Evolutionary conservation across 352 stramenopile genomes (phyloP).

Genomic region (Phytophthora pisi): DNA sequence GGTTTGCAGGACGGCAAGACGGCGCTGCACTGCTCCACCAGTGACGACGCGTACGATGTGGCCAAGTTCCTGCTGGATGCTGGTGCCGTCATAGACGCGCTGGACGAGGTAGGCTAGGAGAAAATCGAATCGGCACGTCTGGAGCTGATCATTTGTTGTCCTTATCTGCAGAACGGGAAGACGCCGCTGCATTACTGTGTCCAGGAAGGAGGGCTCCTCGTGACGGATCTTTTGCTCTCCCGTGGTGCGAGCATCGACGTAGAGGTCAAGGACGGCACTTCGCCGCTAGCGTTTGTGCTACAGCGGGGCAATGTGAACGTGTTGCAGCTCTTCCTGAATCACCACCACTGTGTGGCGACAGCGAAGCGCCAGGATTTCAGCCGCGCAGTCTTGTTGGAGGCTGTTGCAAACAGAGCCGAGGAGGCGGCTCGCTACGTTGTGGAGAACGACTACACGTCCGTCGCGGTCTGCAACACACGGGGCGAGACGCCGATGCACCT

Average conservation of each 20-base stretch:
- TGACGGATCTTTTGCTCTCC: slow-evolving; percentile 31
- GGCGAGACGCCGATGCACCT: slow-evolving; percentile 32
- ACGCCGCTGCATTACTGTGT: slow-evolving; percentile 37
- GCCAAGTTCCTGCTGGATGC: slow-evolving; percentile 31
- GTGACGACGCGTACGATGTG: slow-evolving; percentile 31
- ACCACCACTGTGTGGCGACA: slow-evolving; percentile 30
- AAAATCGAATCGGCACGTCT: background rate
- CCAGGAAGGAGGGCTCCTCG: slow-evolving; percentile 27
- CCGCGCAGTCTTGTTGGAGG: slow-evolving; percentile 13
- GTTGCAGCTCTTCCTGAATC: slow-evolving; percentile 40
- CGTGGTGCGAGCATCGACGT: slow-evolving; percentile 25
- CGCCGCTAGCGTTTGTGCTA: slow-evolving; percentile 13
- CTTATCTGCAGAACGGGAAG: slow-evolving; percentile 19
- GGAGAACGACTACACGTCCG: slow-evolving; percentile 26
- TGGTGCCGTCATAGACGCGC: slow-evolving; percentile 11
- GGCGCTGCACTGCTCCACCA: slow-evolving; percentile 28
- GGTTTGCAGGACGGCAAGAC: slow-evolving; percentile 31
- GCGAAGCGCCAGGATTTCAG: slow-evolving; percentile 23
- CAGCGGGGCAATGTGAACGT: slow-evolving; percentile 19
- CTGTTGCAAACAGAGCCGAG: slow-evolving; percentile 8
- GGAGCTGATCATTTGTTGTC: background rate
- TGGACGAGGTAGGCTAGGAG: slow-evolving; percentile 20
- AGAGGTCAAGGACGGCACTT: slow-evolving; percentile 15
- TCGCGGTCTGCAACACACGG: slow-evolving; percentile 1
- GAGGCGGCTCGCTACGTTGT: slow-evolving; percentile 24